A percentile compares a stretch with the other conserved stretches of the same genome.
Evolutionary conservation across 805 yeast genomes (phyloP).

Genomic region (Barnettozyma californica): DNA sequence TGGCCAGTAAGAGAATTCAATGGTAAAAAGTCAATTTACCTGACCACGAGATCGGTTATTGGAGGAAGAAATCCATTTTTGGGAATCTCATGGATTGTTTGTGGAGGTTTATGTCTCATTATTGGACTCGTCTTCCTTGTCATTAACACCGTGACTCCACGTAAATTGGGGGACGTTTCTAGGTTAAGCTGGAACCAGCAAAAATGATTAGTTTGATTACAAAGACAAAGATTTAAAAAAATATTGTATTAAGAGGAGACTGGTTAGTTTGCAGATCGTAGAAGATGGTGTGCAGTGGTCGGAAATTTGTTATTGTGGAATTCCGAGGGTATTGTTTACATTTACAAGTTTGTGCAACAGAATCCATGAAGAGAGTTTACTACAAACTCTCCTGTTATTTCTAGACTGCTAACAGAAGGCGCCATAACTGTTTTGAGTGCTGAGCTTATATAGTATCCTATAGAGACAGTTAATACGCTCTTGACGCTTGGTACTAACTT

Average conservation of each 20-base stretch:
- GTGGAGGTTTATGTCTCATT: constrained; percentile 63
- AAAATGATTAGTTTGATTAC: not conserved
- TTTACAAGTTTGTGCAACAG: not conserved
- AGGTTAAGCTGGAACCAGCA: constrained; percentile 68
- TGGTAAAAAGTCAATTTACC: constrained; percentile 61
- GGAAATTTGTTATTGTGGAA: not conserved
- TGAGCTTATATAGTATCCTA: not conserved
- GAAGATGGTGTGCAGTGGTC: not conserved
- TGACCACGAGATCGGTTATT: constrained; percentile 65
- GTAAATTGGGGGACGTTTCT: constrained; percentile 69
- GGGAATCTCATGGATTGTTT: constrained; percentile 70
- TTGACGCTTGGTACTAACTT: not conserved
- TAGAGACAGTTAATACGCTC: too few relatives aligned
- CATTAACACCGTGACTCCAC: constrained; percentile 56
- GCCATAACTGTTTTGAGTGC: not conserved
- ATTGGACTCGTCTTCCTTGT: constrained; percentile 47
- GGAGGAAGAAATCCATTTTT: constrained; percentile 75
- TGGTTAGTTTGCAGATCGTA: not conserved
- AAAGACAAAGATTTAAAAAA: not conserved
- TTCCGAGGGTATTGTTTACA: constrained; percentile 5
- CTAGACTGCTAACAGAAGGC: not conserved
- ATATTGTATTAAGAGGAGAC: not conserved
- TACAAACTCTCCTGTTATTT: not conserved
- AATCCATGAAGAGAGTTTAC: not conserved
- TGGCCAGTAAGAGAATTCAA: constrained; percentile 70